Evolutionary conservation across 768 basidiomycete genomes (phyloP), one percentile per base, ranked within the genome.

Genomic region (Fomitopsis serialis): DNA sequence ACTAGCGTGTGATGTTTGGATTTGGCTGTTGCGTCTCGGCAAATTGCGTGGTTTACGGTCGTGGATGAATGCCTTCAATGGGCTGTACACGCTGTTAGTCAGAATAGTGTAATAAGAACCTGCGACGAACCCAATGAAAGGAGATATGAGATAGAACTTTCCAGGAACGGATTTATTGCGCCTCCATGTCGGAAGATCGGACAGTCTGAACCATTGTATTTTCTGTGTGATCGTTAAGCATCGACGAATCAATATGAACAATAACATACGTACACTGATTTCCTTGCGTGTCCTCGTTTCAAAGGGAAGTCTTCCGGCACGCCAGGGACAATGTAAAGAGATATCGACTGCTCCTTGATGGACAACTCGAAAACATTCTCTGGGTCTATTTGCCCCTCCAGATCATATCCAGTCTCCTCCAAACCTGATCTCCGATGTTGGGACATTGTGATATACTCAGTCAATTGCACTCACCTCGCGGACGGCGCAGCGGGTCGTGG

Each of bases 371-470:
- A 86, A 61, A 83, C 84, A 64, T 92, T 74, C 43, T 81, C 67
- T 2, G 80, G 76, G 60, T 84, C 72, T 46, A 91, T 70, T 62
- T 86, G 79, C 52, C 79, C 82, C 47, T 77, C 79, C 52, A 93
- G 65, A 68, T 98, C 92, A 74, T 90, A 98, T 13, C 97, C 97
- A 0, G 94, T 98, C 72, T 99, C 97, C 70, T 99, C 97, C 27
- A 91, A 22, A 98, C 96, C 95, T 98, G 61, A 36, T 48, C 5
- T 8, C 45, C 21, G 15, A 51, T 13, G 37, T 42, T 62, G 57
- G 61, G 55, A 21, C 53, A 22, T n/a, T 42, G 24, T 10, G 23
- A 23, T 22, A 21, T 21, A 45, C n/a, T 36, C 25, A 40, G 34
- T 32, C 22, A 45, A 49, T 54, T 8, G 10, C 27, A 55, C 81